Base-by-base conservation (phyloP, 1,284 basidiomycete genomes). In the Coniophora puteana region DNA sequence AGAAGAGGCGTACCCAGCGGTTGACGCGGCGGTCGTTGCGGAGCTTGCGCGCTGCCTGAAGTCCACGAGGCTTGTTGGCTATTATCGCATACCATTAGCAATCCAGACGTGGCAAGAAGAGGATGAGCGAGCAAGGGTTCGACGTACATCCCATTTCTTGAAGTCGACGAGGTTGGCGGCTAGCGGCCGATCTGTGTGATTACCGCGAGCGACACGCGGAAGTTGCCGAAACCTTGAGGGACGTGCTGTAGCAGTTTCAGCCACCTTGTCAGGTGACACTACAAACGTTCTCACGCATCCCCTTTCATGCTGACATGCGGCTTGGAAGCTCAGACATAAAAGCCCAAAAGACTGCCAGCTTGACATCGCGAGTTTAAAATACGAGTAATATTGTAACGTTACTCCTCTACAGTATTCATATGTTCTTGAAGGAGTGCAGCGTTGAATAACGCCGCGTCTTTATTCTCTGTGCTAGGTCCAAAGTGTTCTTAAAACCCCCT, bases 21-120 rank as follows among this genome's bases (percentile, higher is more conserved):
- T 97, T 97, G 72, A 89, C 88, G 57, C 93, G 83, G 62, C 96
- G 89, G 72, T 85, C 80, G 63, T 80, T 93, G 65, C 93, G 88
- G 65, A 99, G 91, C 78, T 98, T 98, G 72, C 96, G 90, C 64
- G 94, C 96, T 65, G 96, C 95, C 79, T 97, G 92, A 65, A 99
- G 85, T 77, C 95, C 95, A 80, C 94, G 89, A 68, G 95, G 95
- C 90, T 98, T 94, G 81, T 93, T 93, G 66, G 91, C 84, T 88
- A 50, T 10, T 46, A 41, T 27, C 8, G 18, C 27, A 12, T 36
- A 61, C 40, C 42, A 27, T 36, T 38, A 49, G 38, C 44, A 49
- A 23, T 22, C 24, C n/a, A 30, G 22, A 39, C 6, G 7, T 25
- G 27, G 26, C 14, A 25, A 18, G 33, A 21, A 18, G 23, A 4